Evolutionary conservation across 768 basidiomycete genomes (phyloP), one percentile per base, ranked within the genome.

Genomic region (Lactifluus piperatus): DNA sequence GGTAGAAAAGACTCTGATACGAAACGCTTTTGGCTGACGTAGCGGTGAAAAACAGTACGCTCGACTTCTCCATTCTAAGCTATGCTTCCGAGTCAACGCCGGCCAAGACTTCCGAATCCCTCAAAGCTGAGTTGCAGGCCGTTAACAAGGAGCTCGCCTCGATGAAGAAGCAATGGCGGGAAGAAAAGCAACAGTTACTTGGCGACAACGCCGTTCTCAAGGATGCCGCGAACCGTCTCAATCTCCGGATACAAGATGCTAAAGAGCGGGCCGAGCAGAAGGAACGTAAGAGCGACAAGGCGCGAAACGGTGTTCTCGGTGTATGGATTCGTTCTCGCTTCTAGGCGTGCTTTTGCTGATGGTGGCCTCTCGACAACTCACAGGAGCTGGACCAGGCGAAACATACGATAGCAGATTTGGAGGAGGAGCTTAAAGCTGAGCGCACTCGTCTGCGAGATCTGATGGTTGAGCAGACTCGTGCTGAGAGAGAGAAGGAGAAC

Each of bases 311-410:
- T 53, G 70, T 81, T 5, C 80, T 87, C 71, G 76, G 71, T 44
- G 88, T 88, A 69, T 65, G 78, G 5, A 69, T 10, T 29, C 7
- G 22, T 27, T 6, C 2, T 2, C 36, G 10, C 20, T 50, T 44
- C 51, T 16, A 16, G 43, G 22, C n/a, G 54, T 62, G 20, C 49
- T 50, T 48, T 48, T 29, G 16, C 43, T 51, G 14, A 46, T 54
- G n/a, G 34, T 11, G n/a, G n/a, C 34, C 54, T n/a, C 29, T 24
- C 24, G 7, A n/a, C n/a, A 27, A 36, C 63, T 54, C 46, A 44
- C 62, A 91, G 88, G 89, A 92, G 57, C 78, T 86, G 18, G 86
- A 86, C 48, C 79, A 74, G 52, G 86, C 88, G 7, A 86, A 80
- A 65, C 72, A 71, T 5, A 78, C 79, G 27, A 81, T 92, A 58